Evolutionary conservation across 148 eudicot species (phyloP), one percentile per base, ranked within the genome.

Genomic region (Polygonum aviculare): DNA sequence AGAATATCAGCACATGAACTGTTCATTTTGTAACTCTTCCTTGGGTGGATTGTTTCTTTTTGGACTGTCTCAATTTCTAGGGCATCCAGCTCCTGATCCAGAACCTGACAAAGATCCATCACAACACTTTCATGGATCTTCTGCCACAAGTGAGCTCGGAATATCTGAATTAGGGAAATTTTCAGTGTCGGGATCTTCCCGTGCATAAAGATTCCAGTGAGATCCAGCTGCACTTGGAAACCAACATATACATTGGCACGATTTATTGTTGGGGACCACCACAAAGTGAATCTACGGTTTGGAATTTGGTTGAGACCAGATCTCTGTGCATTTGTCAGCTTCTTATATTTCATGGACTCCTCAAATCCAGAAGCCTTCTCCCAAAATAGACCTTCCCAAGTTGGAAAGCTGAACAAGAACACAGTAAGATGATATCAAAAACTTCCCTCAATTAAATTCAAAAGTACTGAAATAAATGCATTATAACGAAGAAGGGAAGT

Each of bases 301-400:
- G 99, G 99, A 78, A 95, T 95, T 81, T 95, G 99, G 75, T 95
- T 95, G 75, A 95, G 88, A 72, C 99, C 99, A 73, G 99, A 95
- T 88, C 99, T 84, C 79, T 95, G 99, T 15, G 99, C 99, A 85
- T 95, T 95, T 0, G 99, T 95, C 83, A 95, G 80, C 81, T 95
- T 95, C 81, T 95, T 95, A 57, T 95, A 95, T 85, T 95, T 95
- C 99, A 95, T 95, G 44, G 99, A 95, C 88, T 95, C 99, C 90
- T 95, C 99, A 79, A 95, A 95, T 78, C 99, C 99, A 57, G 99
- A 95, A 78, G 99, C 99, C 80, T 95, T 95, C 84, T 95, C 99
- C 99, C 99, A 95, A 81, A 95, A 95, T 73, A 95, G 98, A 88
- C 99, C 99, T 85, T 95, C 99, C 99, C 99, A 95, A 44, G 99